Conservation (phyloP, 192 early-diverging fungal genomes). For the Entomortierella beljakovae region DNA sequence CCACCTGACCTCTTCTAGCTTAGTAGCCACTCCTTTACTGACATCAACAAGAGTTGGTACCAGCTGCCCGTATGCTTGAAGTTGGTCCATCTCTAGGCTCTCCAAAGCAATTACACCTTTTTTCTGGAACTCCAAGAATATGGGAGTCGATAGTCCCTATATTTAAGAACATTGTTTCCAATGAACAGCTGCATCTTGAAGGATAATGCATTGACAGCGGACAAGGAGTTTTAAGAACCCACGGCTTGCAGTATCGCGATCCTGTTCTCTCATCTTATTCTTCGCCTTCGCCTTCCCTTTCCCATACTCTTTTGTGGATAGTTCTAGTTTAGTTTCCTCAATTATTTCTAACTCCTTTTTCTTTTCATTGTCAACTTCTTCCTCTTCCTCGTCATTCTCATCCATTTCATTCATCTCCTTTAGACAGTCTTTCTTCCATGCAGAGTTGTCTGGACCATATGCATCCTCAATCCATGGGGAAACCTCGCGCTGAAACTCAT, state of each 20-base stretch:
- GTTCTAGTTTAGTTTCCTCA: background rate
- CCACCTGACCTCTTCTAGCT: too few relatives aligned
- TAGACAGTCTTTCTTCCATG: constrained; percentile 8
- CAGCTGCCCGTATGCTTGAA: too few relatives aligned
- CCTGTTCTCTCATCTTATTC: background rate
- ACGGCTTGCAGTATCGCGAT: constrained; percentile 6
- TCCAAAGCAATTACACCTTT: background rate
- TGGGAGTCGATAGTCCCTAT: constrained; percentile 9
- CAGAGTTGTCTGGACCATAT: constrained; percentile 7
- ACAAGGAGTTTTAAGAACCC: constrained; percentile 25
- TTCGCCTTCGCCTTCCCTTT: background rate
- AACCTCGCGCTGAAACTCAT: constrained; percentile 8
- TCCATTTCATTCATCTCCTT: constrained; percentile 19
- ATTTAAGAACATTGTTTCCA: constrained; percentile 4
- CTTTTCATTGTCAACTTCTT: background rate
- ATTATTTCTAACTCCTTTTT: background rate
- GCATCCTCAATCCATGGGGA: constrained; percentile 29
- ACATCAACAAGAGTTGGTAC: too few relatives aligned
- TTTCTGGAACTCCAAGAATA: constrained; percentile 6
- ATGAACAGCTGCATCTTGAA: constrained; percentile 27
- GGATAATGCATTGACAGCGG: constrained; percentile 20
- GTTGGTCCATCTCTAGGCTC: background rate
- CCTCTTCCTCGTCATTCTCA: background rate
- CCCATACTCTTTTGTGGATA: too few relatives aligned
- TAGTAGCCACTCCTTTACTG: too few relatives aligned